These are phyloP conservation scores for Tuber borchii DNA, from an alignment of 495 filamentous ascomycete species.

Conservation along the genomic window DNA sequence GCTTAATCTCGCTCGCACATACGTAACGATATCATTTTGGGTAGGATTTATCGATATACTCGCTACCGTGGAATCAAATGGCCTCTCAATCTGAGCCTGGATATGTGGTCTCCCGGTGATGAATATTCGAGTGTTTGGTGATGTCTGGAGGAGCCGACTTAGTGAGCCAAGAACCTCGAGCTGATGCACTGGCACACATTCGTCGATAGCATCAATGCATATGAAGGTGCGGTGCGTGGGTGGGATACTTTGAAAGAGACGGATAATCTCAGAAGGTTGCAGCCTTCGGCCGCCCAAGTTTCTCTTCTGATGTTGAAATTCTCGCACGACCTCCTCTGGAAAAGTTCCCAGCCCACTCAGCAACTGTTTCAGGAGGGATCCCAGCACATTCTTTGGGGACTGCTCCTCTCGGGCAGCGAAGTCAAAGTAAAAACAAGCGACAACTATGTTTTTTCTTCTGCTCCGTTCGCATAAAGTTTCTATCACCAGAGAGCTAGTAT, in stretches of 20 bases:
- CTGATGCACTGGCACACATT: neutral
- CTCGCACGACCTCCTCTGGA: neutral
- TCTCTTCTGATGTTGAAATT: neutral
- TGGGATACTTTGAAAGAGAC: neutral
- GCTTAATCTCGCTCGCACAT: neutral
- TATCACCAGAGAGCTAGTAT: neutral
- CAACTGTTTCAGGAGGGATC: neutral
- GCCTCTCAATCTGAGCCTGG: neutral
- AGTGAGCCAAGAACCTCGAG: neutral
- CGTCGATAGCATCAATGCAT: neutral
- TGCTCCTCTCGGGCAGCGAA: neutral
- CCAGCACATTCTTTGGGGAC: neutral
- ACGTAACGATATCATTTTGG: neutral
- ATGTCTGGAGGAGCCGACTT: neutral
- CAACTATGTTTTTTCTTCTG: neutral
- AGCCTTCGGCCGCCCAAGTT: neutral
- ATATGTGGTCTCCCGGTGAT: neutral
- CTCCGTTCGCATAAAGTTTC: neutral
- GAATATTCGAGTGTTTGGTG: neutral
- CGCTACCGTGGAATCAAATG: neutral
- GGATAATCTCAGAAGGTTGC: neutral
- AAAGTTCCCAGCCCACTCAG: neutral
- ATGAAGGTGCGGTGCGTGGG: neutral
- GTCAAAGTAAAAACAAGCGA: neutral
- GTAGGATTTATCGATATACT: neutral